Percentiles rank a stretch among this genome's conserved stretches.
Evolutionary conservation across 148 eudicot species (phyloP).

Genomic region (Arctostaphylos glauca): DNA sequence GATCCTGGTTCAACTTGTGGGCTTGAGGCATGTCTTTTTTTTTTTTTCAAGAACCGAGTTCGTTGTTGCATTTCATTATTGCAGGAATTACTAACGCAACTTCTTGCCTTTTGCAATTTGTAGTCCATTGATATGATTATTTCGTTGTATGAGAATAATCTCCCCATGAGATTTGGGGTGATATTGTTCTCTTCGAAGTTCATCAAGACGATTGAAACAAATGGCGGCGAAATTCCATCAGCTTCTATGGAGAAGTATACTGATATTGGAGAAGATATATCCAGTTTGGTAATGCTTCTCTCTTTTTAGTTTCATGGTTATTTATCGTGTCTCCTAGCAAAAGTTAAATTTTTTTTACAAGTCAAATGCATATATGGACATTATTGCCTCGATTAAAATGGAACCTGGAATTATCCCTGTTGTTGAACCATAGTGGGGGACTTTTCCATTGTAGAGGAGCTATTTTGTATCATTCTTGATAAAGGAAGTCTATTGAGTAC

Average conservation of each 20-base stretch:
- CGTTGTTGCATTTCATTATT: constrained; percentile 13
- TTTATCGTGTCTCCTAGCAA: neutral
- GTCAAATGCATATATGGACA: constrained; percentile 1
- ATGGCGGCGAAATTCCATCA: constrained; percentile 46
- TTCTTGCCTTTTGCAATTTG: constrained; percentile 20
- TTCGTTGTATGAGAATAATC: constrained; percentile 76
- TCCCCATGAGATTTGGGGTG: constrained; percentile 93
- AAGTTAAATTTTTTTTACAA: neutral
- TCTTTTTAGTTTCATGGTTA: neutral
- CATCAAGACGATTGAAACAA: constrained; percentile 49
- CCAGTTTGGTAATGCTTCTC: constrained; percentile 56
- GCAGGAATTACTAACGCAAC: constrained; percentile 11
- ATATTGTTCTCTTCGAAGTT: constrained; percentile 65
- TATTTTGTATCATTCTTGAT: neutral
- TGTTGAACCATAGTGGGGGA: neutral
- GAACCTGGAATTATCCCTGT: neutral
- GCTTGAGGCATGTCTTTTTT: constrained; percentile 71
- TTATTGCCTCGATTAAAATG: neutral
- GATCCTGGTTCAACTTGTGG: constrained; percentile 92
- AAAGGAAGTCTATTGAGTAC: neutral
- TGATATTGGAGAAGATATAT: constrained; percentile 57
- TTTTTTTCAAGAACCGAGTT: constrained; percentile 12
- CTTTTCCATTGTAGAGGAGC: neutral
- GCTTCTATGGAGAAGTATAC: constrained; percentile 26
- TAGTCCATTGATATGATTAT: constrained; percentile 68